Base-by-base conservation (phyloP, 306 rosid species). In the Argentina anserina region DNA sequence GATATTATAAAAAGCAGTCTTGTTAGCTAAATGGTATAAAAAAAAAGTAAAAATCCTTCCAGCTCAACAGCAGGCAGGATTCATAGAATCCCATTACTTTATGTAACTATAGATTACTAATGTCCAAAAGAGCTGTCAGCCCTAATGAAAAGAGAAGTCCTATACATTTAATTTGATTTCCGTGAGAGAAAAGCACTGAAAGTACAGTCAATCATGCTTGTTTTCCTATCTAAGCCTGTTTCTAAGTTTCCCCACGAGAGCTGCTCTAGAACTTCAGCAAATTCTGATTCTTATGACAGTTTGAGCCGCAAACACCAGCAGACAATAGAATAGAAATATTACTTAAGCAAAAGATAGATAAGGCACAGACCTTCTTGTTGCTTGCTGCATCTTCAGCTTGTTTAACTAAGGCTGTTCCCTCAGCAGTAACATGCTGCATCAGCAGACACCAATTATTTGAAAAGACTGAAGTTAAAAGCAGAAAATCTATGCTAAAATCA, bases 321-420 rank as follows among this genome's bases (percentile, higher is more conserved):
- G 31, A 25, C 43, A 25, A n/a, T n/a, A n/a, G n/a, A 3, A 59
- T 29, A 41, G 1, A 26, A 66, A n/a, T n/a, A n/a, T n/a, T n/a
- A n/a, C n/a, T n/a, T n/a, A n/a, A n/a, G n/a, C n/a, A n/a, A 56
- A 67, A 73, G 18, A 12, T 63, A 46, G 46, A 78, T 52, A 77
- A 70, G 53, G 69, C 52, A 81, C 56, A 36, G 37, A 90, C 98
- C 97, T 86, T 93, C 82, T 84, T 93, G 82, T 76, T 93, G 82
- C 96, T 90, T 67, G 96, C 98, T 67, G 96, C 96, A 85, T 93
- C 98, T 86, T 90, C 97, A 12, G 98, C 98, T 70, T 73, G 97
- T 87, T 90, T 93, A 82, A 93, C 96, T 84, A 93, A 87, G 64
- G 96, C 89, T 82, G 90, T 93, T 59, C 97, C 98, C 85, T 90